Evolutionary conservation across 2,329 filamentous ascomycete species (phyloP).

Genomic region (Shiraia bambusicola): DNA sequence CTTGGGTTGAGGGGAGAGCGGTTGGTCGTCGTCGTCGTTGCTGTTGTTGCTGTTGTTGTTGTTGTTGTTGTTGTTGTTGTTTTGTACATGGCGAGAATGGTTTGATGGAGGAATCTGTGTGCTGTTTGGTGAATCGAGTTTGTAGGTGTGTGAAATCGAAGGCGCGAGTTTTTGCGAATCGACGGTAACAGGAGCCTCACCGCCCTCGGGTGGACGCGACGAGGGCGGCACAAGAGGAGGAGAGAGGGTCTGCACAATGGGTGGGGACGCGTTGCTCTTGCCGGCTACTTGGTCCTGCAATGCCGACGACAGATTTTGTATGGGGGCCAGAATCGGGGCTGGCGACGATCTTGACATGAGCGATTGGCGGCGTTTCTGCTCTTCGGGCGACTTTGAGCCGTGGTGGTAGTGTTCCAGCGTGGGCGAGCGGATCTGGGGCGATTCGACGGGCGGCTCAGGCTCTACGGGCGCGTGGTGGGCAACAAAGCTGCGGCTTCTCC

Average conservation of each 20-base stretch:
- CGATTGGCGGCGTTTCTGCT: slow-evolving; percentile 43
- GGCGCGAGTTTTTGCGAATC: slow-evolving; percentile 34
- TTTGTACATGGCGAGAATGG: slow-evolving; percentile 5
- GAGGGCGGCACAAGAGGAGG: slow-evolving; percentile 26
- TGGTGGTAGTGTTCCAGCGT: slow-evolving; percentile 53
- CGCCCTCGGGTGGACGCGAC: slow-evolving; percentile 12
- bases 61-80: too few species aligned
- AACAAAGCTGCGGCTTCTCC: slow-evolving; percentile 40
- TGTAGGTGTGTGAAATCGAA: slow-evolving; percentile 30
- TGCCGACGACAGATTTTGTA: slow-evolving; percentile 36
- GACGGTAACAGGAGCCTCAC: slow-evolving; percentile 14
- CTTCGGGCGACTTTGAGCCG: slow-evolving; percentile 48
- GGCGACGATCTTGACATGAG: slow-evolving; percentile 33
- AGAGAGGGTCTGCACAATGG: slow-evolving; percentile 30
- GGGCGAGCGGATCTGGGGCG: slow-evolving; percentile 43
- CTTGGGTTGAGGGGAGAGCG: slow-evolving; percentile 32
- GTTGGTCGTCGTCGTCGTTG: slow-evolving; percentile 8
- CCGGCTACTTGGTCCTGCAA: slow-evolving; percentile 25
- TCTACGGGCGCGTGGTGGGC: slow-evolving; percentile 41
- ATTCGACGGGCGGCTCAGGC: slow-evolving; percentile 42
- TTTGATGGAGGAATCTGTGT: slow-evolving; percentile 11
- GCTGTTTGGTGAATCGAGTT: slow-evolving; percentile 20
- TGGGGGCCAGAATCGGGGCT: slow-evolving; percentile 45
- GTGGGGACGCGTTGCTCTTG: slow-evolving; percentile 5
- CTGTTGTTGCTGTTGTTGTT: too few species aligned